Evolutionary conservation across 139 green algal genomes (phyloP), one percentile per base, ranked within the genome.

Genomic region (Chlamydomonas asymmetrica): DNA sequence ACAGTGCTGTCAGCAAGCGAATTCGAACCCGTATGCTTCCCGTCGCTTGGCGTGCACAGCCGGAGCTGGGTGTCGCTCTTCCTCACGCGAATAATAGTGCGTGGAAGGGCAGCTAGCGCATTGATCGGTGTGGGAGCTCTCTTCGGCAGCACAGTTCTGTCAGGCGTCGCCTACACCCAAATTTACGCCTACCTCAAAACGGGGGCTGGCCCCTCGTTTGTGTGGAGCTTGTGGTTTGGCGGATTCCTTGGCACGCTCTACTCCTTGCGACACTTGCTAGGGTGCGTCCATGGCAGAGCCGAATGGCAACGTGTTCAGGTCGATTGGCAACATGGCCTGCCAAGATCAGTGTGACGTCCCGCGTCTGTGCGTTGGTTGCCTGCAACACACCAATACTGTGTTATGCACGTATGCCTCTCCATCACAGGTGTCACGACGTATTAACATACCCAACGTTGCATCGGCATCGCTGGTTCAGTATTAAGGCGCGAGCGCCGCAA

Each of bases 391-490:
- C n/a, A n/a, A n/a, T n/a, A n/a, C n/a, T n/a, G n/a, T n/a, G n/a
- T n/a, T n/a, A n/a, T n/a, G n/a, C n/a, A n/a, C n/a, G n/a, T n/a
- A n/a, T n/a, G n/a, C n/a, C n/a, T n/a, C n/a, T 67, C 2, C 29
- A 27, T 3, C 49, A 22, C 71, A 84, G 78, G 78, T 73, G 78
- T 38, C 34, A 38, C 3, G 78, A 84, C 38, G 78, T 84, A 20
- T 48, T 84, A 0, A 20, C 29, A 27, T 79, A 73, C 56, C 71
- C 78, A 13, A 35, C 43, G 1, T 35, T 84, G 13, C 71, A 79
- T 39, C 48, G 78, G 23, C 71, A 80, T 40, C 52, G 78, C 3
- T 84, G 72, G 43, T 84, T 80, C 71, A 40, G 73, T 0, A n/a
- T 84, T 5, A 76, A 72, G 57, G 48, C 73, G 39, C 43, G 56